Evolutionary conservation across 345 rosid genomes (phyloP), one percentile per base, ranked within the genome.

Genomic region (Hypericum androsaemum): DNA sequence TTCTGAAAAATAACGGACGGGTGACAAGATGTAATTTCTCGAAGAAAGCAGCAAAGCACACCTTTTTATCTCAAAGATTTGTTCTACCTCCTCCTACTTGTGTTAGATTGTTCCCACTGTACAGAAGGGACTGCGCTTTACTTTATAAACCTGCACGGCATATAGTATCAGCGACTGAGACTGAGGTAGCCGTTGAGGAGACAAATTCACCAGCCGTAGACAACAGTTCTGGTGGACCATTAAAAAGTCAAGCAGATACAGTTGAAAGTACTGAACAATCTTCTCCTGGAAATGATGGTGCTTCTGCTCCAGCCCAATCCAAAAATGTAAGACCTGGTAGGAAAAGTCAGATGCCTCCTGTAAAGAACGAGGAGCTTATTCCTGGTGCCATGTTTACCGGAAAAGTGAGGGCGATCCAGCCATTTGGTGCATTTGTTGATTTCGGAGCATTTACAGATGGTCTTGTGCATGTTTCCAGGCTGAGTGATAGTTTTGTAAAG

Each of bases 371-470:
- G 68, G 96, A 87, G 47, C 72, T 84, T 16, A 50, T 82, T 66
- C 70, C 78, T 48, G 98, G 98, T 43, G 89, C 89, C 37, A 71
- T 62, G 8, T 90, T 84, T 67, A 84, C 80, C 43, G 95, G 96
- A 56, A 87, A 87, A 87, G 88, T 90, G 53, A 74, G 74, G 62
- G 84, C 98, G 0, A 77, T 87, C 55, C 96, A 90, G 69, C 95
- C 95, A 47, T 90, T 90, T 72, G 98, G 95, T 53, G 92, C 98
- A 50, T 84, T 90, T 44, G 73, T 87, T 51, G 80, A 76, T 66
- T 79, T 87, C 53, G 96, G 98, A 59, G 92, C 98, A 39, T 90
- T 84, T 71, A 84, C 95, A 44, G 92, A 87, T 62, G 95, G 98
- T 37, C 64, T 87, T 59, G 96, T 84, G 8, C 98, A 82, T 72